Percentiles rank a stretch among this genome's conserved stretches.
Evolutionary conservation across 2,329 filamentous ascomycete genomes (phyloP).

Genomic region (Colletotrichum acutatum): DNA sequence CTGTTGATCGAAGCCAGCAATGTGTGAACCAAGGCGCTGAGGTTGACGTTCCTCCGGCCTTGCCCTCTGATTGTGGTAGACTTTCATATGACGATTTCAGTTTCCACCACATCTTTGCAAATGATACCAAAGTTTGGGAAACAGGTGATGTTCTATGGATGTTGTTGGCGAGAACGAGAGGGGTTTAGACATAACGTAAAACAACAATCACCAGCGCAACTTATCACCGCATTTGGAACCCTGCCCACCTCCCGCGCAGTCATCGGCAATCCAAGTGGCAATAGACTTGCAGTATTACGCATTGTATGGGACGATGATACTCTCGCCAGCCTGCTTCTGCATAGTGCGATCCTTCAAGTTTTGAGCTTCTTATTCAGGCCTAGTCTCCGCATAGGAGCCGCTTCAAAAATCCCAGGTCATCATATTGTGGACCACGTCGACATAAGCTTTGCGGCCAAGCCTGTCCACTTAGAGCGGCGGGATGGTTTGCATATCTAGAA

Average conservation of each 20-base stretch:
- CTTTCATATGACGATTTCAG: neutral
- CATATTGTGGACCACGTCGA: neutral
- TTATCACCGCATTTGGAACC: too few species aligned
- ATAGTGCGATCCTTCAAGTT: conserved; percentile 13
- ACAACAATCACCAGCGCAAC: too few species aligned
- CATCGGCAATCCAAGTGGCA: neutral
- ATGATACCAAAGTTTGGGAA: neutral
- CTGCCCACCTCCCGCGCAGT: neutral
- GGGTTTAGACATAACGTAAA: neutral
- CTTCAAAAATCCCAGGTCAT: neutral
- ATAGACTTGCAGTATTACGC: neutral
- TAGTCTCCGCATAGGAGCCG: conserved; percentile 1
- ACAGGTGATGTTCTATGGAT: fast-evolving
- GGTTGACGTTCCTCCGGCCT: neutral
- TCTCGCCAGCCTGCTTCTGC: neutral
- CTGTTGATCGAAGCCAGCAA: neutral
- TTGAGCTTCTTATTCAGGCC: conserved; percentile 22
- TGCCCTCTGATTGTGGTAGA: conserved; percentile 9
- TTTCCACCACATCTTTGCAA: conserved; percentile 13
- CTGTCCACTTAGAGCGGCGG: neutral
- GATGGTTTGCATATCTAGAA: neutral
- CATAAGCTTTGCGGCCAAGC: neutral
- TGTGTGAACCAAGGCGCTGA: neutral
- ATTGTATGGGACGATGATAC: neutral
- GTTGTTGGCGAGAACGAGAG: neutral